Percentiles rank a stretch among this genome's conserved stretches.
Conservation (phyloP, 192 early-diverging fungal genomes). For the Coemansia sp. region DNA sequence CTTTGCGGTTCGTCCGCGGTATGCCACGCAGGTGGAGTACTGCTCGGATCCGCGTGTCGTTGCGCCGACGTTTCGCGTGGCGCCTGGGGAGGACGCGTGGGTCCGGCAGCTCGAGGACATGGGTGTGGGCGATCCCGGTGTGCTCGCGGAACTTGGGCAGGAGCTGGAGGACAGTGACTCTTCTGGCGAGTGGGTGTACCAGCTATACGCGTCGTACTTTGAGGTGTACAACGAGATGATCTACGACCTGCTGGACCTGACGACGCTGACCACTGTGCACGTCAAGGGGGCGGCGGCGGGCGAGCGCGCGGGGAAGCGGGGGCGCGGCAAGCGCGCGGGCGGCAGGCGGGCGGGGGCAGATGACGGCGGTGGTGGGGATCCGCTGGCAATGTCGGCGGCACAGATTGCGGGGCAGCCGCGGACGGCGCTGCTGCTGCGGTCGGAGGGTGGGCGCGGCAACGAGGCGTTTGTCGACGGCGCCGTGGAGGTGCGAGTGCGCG, state of each 20-base stretch:
- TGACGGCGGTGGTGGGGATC: conserved; percentile 22
- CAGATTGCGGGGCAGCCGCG: conserved; percentile 31
- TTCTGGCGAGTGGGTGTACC: conserved; percentile 65
- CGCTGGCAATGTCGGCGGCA: conserved; percentile 58
- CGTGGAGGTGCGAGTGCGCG: conserved; percentile 62
- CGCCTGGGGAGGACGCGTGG: conserved; percentile 53
- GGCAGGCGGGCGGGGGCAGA: not conserved
- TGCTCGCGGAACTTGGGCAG: conserved; percentile 16
- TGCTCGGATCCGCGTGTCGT: conserved; percentile 45
- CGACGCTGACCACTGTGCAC: conserved; percentile 49
- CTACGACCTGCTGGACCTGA: conserved; percentile 73
- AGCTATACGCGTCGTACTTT: conserved; percentile 89
- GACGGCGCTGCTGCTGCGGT: conserved; percentile 32
- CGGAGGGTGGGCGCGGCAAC: conserved; percentile 43
- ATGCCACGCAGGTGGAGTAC: conserved; percentile 49
- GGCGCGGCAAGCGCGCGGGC: not conserved
- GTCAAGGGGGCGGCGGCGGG: conserved; percentile 8
- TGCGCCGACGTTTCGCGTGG: conserved; percentile 28
- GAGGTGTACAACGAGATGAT: conserved; percentile 99
- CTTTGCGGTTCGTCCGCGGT: conserved; percentile 19
- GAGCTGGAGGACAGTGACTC: conserved; percentile 16
- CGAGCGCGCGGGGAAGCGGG: conserved; percentile 7
- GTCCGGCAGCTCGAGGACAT: conserved; percentile 12
- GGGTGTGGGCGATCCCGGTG: not conserved
- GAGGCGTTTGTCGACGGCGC: conserved; percentile 67